phyloP scores from a whole-genome alignment of 2,329 filamentous ascomycete species.

The Cordyceps cicadae region DNA sequence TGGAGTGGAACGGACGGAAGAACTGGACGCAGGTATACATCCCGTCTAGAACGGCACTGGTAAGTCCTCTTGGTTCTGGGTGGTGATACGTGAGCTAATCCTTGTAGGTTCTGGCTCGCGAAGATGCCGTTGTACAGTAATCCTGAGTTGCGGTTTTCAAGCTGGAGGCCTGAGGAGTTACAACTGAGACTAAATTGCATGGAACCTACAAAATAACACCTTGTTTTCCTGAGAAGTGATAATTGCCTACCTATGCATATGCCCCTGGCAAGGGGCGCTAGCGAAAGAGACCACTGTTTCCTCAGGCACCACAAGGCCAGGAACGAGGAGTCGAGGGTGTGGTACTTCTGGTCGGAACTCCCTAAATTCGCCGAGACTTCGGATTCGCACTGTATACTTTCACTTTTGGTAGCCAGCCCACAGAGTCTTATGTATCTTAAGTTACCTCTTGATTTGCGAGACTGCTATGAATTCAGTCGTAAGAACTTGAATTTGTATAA shows the following conservation, averaged over 20 bases:
- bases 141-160: neutral
- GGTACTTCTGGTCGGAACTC: constrained; percentile 3
- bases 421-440: neutral
- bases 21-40: constrained; percentile 94
- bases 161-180: neutral
- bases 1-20: constrained; percentile 81
- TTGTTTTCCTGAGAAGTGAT: no score
- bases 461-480: neutral
- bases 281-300: constrained; percentile 1
- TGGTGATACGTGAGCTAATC: neutral
- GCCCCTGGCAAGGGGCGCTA: neutral
- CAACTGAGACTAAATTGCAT: neutral
- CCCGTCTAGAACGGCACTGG: constrained; percentile 73
- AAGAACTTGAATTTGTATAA: neutral
- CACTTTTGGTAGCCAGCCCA: neutral
- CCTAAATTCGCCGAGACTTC: constrained; percentile 12
- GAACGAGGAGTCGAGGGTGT: neutral
- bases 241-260: no score
- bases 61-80: constrained; percentile 34
- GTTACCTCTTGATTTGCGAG: neutral
- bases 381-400: constrained; percentile 12
- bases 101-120: constrained; percentile 44
- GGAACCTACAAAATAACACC: neutral
- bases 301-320: constrained; percentile 9
- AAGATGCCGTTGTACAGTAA: constrained; percentile 21